Base-by-base conservation (phyloP, 108 stramenopile species). In the Cyclostephanos tholiformis region DNA sequence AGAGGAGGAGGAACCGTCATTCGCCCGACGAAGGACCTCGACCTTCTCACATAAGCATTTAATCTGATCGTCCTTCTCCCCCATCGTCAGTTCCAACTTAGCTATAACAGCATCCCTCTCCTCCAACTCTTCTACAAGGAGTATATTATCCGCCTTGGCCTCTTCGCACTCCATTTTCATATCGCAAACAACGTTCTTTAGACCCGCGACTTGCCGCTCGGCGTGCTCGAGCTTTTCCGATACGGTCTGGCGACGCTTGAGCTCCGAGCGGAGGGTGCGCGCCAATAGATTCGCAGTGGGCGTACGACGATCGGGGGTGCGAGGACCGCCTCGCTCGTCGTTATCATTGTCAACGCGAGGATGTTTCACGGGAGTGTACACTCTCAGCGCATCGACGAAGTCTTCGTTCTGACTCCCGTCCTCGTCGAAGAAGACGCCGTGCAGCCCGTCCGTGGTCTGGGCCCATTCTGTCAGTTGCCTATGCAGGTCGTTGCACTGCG, bases 91-190 rank as follows among this genome's bases (percentile, higher is more conserved):
- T 41, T 83, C 68, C 30, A 84, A 36, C 27, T 73, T 65, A 32
- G 51, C 17, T 19, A 76, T 72, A n/a, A 43, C 26, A 39, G n/a
- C 16, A 32, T 57, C 43, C 38, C 65, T 80, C 55, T 82, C 71
- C 23, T 72, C 65, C 27, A 85, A 49, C 32, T 83, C 82, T 25
- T 85, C 85, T 43, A 80, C 79, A 29, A 83, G 20, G 8, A 76
- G 51, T 17, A 39, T 70, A 44, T 79, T 82, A 25, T 85, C 82
- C 6, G 73, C 75, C 71, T 72, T 72, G 29, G 73, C 52, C 60
- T 85, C 82, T 56, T 85, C 82, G 17, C 61, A 49, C 32, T 82
- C 71, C 64, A 83, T 80, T 44, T 65, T 71, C 49, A 83, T 67
- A 14, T 85, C 82, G 0, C 59, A 51, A 0, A 83, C 66, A 19